Evolutionary conservation across 352 stramenopile genomes (phyloP).

Genomic region (Pythium brassicae): DNA sequence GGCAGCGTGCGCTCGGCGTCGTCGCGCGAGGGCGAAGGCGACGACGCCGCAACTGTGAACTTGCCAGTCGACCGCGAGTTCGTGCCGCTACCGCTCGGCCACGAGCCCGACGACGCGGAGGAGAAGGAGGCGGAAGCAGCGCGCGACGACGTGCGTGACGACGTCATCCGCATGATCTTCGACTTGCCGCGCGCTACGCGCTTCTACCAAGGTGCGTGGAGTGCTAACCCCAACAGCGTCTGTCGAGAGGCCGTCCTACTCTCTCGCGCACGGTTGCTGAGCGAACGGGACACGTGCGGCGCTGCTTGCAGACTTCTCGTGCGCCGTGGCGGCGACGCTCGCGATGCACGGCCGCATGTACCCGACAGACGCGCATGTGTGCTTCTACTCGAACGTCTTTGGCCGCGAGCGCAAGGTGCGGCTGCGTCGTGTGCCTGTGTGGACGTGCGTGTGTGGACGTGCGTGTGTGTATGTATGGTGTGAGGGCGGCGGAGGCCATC

Average conservation of each 20-base stretch:
- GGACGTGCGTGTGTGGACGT: not conserved
- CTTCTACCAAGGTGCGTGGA: constrained; percentile 66
- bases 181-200: constrained; percentile 62
- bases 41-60: constrained; percentile 15
- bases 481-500: too few species aligned
- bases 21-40: not conserved
- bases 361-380: constrained; percentile 73
- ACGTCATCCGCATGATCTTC: constrained; percentile 88
- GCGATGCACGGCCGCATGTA: constrained; percentile 88
- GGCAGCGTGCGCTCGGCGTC: constrained; percentile 4
- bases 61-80: constrained; percentile 46
- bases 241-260: not conserved
- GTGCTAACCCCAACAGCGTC: not conserved
- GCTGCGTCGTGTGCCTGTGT: constrained; percentile 4
- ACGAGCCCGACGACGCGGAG: constrained; percentile 14
- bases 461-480: too few species aligned
- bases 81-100: constrained; percentile 25
- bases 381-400: constrained; percentile 88
- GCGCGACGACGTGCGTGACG: constrained; percentile 59
- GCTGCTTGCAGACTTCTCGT: constrained; percentile 65
- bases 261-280: not conserved
- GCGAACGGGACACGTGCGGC: not conserved
- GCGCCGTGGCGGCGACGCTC: constrained; percentile 69
- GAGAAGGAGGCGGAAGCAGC: constrained; percentile 21
- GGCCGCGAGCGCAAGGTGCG: constrained; percentile 79